Base-by-base conservation (phyloP, 768 basidiomycete species). In the Lactarius evosmus region DNA sequence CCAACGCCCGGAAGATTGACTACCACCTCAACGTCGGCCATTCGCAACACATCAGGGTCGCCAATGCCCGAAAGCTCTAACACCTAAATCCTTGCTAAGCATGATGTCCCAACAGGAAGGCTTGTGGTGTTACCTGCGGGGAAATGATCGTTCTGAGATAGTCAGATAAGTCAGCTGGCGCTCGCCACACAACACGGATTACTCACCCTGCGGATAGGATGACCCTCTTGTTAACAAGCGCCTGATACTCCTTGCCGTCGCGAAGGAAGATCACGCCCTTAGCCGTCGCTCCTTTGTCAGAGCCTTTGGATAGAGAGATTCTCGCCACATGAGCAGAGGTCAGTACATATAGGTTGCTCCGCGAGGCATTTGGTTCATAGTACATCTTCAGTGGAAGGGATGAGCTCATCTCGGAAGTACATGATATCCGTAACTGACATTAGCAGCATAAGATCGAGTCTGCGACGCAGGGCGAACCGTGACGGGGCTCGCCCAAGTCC, bases 261-360 rank as follows among this genome's bases (percentile, higher is more conserved):
- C 61, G 44, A 40, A 67, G 19, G 58, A 68, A 68, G 8, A 34
- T 25, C 25, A 68, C 67, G 25, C 57, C n/a, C 11, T 46, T 34
- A 19, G 63, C 66, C 3, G 56, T 58, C 16, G 52, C 54, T n/a
- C 29, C 52, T 32, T 46, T 55, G 3, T 17, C 29, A 5, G n/a
- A 25, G 30, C 7, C 27, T 54, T 63, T 55, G n/a, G 50, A 46
- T n/a, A 66, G 27, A 19, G 56, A 46, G 22, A 63, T 34, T 41
- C 40, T 66, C 52, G 58, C 32, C 11, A 66, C 66, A 27, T 65
- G 62, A 40, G 66, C 66, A 7, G 54, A 65, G 12, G 66, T 60
- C 29, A 72, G 56, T 49, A 72, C 72, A 14, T 25, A 30, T 8
- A 72, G 52, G 54, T 72, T 72, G 27, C 25, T 44, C 27, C 70